phyloP scores from a whole-genome alignment of 2,329 filamentous ascomycete species.

The Neocatenulostroma microsporum region DNA sequence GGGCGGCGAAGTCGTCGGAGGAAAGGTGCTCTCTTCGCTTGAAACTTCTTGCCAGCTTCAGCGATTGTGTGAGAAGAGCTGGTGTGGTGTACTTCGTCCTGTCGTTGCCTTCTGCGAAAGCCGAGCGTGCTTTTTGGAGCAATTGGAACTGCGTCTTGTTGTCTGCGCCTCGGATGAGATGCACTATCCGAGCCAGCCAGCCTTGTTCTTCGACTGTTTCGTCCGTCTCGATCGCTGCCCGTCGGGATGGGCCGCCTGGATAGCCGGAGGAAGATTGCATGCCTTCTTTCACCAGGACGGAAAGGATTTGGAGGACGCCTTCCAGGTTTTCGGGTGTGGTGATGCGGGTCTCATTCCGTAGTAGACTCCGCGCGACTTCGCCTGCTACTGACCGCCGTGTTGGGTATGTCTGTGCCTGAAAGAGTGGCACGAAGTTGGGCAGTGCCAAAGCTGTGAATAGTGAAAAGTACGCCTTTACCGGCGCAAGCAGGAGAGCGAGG shows the following conservation, averaged over 20 bases:
- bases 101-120: slow-evolving; percentile 86
- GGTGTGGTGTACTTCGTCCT: slow-evolving; percentile 93
- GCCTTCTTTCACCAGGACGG: slow-evolving; percentile 89
- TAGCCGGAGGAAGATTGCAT: slow-evolving; percentile 72
- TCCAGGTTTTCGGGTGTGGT: slow-evolving; percentile 71
- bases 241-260: slow-evolving; percentile 64
- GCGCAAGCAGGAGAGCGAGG: slow-evolving; percentile 77
- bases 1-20: slow-evolving; percentile 63
- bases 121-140: slow-evolving; percentile 77
- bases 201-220: slow-evolving; percentile 98
- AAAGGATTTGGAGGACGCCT: slow-evolving; percentile 78
- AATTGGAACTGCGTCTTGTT: slow-evolving; percentile 90
- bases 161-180: slow-evolving; percentile 72
- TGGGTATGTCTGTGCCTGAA: slow-evolving; percentile 86
- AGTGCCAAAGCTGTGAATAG: slow-evolving; percentile 94
- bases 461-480: slow-evolving; percentile 80
- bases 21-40: slow-evolving; percentile 85
- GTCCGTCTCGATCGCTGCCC: slow-evolving; percentile 77
- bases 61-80: slow-evolving; percentile 77
- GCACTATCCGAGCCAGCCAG: slow-evolving; percentile 86
- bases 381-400: slow-evolving; percentile 85
- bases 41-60: slow-evolving; percentile 81
- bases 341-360: slow-evolving; percentile 74
- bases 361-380: slow-evolving; percentile 73
- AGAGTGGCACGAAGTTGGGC: slow-evolving; percentile 82